These are phyloP conservation scores for Amaranthus palmeri DNA, from an alignment of 148 eudicot species.

Conservation along the genomic window DNA sequence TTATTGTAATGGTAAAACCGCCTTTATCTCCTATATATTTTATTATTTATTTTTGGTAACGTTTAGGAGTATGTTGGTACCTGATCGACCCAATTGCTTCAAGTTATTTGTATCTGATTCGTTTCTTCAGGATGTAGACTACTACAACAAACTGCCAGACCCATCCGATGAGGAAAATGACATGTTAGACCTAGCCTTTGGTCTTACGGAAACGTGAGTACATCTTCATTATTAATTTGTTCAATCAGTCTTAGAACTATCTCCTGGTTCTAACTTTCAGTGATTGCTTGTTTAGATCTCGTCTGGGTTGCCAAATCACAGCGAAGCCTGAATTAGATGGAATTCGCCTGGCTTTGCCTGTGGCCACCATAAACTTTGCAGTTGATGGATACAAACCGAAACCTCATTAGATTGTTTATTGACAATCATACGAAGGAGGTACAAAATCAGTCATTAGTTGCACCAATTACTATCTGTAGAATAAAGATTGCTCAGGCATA, in stretches of 20 bases:
- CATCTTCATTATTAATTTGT: background rate
- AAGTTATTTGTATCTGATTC: background rate
- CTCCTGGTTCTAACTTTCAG: background rate
- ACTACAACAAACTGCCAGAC: constrained; percentile 82
- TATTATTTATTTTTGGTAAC: no score
- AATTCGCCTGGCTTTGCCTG: constrained; percentile 74
- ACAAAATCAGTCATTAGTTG: constrained; percentile 13
- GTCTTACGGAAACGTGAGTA: constrained; percentile 78
- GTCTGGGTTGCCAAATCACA: constrained; percentile 84
- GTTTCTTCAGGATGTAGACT: constrained; percentile 56
- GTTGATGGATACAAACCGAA: constrained; percentile 61
- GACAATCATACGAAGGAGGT: background rate
- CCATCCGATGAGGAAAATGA: constrained; percentile 93
- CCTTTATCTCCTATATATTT: background rate
- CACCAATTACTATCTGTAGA: constrained; percentile 2
- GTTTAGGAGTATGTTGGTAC: background rate
- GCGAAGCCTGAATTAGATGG: constrained; percentile 86
- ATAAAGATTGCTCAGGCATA: background rate
- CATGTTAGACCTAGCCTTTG: constrained; percentile 96
- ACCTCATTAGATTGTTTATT: constrained; percentile 19
- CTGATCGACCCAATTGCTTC: background rate
- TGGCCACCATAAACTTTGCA: constrained; percentile 76
- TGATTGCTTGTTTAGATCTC: constrained; percentile 55
- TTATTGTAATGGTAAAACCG: constrained; percentile 70
- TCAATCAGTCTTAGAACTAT: background rate